A percentile compares a stretch with the other conserved stretches of the same genome.
phyloP scores from a whole-genome alignment of 345 rosid species.

The Conringia planisiliqua region DNA sequence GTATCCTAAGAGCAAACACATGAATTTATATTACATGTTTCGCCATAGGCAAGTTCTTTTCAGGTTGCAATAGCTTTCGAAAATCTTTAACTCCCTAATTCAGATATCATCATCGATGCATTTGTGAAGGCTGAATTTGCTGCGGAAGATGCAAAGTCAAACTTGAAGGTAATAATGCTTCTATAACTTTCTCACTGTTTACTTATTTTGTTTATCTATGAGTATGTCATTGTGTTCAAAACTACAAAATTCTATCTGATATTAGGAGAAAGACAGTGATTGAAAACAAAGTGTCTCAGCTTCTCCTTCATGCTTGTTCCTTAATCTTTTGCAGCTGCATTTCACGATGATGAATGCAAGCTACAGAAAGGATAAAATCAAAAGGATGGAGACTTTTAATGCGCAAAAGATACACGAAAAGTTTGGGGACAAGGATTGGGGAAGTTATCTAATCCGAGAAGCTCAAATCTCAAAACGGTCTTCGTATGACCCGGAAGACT shows the following conservation, averaged over 20 bases:
- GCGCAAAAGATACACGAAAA: slow-evolving; percentile 56
- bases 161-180: slow-evolving; percentile 59
- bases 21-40: not conserved
- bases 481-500: slow-evolving; percentile 54
- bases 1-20: slow-evolving; percentile 66
- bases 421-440: slow-evolving; percentile 73
- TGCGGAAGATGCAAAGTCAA: slow-evolving; percentile 55
- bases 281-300: not conserved
- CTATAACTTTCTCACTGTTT: not conserved
- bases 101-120: slow-evolving; percentile 74
- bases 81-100: slow-evolving; percentile 39
- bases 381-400: slow-evolving; percentile 48
- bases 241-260: not conserved
- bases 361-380: slow-evolving; percentile 40
- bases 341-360: slow-evolving; percentile 78
- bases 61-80: not conserved
- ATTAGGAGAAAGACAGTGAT: not conserved
- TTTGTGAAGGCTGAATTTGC: slow-evolving; percentile 80
- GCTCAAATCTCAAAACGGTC: slow-evolving; percentile 88
- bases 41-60: not conserved
- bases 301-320: not conserved
- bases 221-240: not conserved
- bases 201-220: not conserved
- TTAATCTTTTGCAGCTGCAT: slow-evolving; percentile 56
- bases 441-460: slow-evolving; percentile 69